Conservation (phyloP, 75 land plant species). For the Pinus albicaulis region DNA sequence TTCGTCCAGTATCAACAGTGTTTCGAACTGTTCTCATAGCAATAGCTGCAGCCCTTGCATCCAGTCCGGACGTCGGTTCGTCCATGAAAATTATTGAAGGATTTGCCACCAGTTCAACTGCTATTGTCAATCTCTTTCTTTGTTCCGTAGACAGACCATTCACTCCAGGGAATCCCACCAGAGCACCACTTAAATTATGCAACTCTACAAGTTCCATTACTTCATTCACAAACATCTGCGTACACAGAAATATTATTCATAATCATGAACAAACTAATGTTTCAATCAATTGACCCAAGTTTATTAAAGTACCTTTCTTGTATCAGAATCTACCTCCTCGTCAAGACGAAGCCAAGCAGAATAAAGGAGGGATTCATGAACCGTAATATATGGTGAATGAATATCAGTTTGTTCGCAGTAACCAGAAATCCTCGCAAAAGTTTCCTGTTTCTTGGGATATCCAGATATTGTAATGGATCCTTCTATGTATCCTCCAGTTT, state of each 20-base stretch:
- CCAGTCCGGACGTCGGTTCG: too few relatives aligned
- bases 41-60: constrained; percentile 4
- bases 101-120: background rate
- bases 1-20: too few relatives aligned
- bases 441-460: constrained; percentile 24
- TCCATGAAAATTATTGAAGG: too few relatives aligned
- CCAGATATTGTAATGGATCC: constrained; percentile 19
- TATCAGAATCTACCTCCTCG: too few relatives aligned
- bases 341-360: too few relatives aligned
- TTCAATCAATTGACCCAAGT: background rate
- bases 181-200: constrained; percentile 8
- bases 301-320: background rate
- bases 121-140: constrained; percentile 25
- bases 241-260: constrained; percentile 20
- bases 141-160: constrained; percentile 14
- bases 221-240: constrained; percentile 9
- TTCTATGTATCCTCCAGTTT: background rate
- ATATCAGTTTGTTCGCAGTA: too few relatives aligned
- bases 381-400: too few relatives aligned
- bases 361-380: too few relatives aligned
- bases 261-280: too few relatives aligned
- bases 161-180: constrained; percentile 15
- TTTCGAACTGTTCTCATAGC: constrained; percentile 19
- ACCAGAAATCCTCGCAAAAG: constrained; percentile 22
- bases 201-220: constrained; percentile 12